Evolutionary conservation across 805 yeast genomes (phyloP).

Genomic region (Lachancea sp.): DNA sequence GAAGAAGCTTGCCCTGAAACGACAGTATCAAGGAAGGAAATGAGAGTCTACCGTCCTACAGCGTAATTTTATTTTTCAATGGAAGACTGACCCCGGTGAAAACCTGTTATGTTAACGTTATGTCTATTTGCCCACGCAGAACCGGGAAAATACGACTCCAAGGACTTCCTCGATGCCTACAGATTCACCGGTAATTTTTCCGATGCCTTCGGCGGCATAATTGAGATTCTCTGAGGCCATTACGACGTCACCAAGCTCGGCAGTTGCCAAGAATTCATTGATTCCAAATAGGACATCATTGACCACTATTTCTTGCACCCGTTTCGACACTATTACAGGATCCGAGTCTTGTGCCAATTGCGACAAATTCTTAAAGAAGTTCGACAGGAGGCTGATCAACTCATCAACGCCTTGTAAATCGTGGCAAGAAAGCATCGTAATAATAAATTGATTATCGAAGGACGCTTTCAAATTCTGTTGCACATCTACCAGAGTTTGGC

Average conservation of each 20-base stretch:
- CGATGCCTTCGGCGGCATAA: slow-evolving; percentile 77
- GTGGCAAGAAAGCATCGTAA: slow-evolving; percentile 54
- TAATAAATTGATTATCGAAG: slow-evolving; percentile 15
- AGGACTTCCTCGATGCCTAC: slow-evolving; percentile 86
- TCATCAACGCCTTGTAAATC: slow-evolving; percentile 48
- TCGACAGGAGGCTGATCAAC: slow-evolving; percentile 39
- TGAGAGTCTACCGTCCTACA: not conserved
- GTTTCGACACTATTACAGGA: slow-evolving; percentile 65
- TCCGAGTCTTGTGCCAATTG: slow-evolving; percentile 38
- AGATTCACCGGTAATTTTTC: slow-evolving; percentile 84
- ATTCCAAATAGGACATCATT: slow-evolving; percentile 75
- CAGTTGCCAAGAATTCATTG: slow-evolving; percentile 49
- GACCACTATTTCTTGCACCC: slow-evolving; percentile 68
- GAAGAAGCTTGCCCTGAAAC: slow-evolving; percentile 21
- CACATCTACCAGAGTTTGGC: slow-evolving; percentile 16
- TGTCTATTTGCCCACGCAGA: slow-evolving; percentile 85
- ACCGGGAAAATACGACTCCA: slow-evolving; percentile 84
- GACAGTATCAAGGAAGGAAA: slow-evolving; percentile 12
- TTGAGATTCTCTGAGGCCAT: slow-evolving; percentile 72
- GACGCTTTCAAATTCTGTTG: slow-evolving; percentile 20
- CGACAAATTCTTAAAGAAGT: slow-evolving; percentile 33
- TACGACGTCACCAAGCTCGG: slow-evolving; percentile 57
- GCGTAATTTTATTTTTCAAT: not conserved
- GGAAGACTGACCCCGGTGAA: too few relatives aligned
- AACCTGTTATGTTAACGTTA: too few relatives aligned